Conservation (phyloP, 805 yeast genomes). For the Saitoella complicata region DNA sequence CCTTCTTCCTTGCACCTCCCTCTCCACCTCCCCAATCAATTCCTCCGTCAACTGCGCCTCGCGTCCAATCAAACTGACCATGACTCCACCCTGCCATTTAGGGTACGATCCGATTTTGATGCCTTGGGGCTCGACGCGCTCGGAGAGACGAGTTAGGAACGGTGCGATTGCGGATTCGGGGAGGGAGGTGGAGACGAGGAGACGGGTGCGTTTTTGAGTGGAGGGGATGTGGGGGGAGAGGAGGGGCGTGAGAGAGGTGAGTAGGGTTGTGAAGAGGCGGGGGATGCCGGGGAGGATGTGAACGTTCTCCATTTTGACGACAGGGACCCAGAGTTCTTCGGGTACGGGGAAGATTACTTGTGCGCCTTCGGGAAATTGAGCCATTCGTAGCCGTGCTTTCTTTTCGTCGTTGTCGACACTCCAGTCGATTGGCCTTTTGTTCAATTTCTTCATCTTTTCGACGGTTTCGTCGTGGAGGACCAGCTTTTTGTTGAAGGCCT, state of each 20-base stretch:
- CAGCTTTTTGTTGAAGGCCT: conserved; percentile 38
- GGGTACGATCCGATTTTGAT: conserved; percentile 79
- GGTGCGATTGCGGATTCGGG: conserved; percentile 60
- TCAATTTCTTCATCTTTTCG: conserved; percentile 37
- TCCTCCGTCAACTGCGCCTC: conserved; percentile 15
- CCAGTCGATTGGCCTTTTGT: conserved; percentile 20
- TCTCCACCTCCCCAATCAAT: conserved; percentile 4
- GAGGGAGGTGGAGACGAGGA: conserved; percentile 42
- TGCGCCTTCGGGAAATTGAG: conserved; percentile 46
- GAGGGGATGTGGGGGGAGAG: conserved; percentile 25
- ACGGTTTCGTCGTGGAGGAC: conserved; percentile 41
- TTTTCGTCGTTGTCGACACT: conserved; percentile 28
- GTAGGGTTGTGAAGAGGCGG: conserved; percentile 39
- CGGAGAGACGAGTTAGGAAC: conserved; percentile 37
- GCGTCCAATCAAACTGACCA: conserved; percentile 61
- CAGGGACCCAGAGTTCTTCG: conserved; percentile 67
- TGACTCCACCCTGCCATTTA: conserved; percentile 46
- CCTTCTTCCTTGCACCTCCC: conserved; percentile 30
- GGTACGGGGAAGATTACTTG: conserved; percentile 22
- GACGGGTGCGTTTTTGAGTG: conserved; percentile 25
- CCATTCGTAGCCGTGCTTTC: conserved; percentile 61
- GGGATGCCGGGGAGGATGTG: conserved; percentile 79
- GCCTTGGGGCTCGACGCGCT: conserved; percentile 21
- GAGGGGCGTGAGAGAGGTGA: conserved; percentile 29
- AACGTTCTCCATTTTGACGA: conserved; percentile 53